A percentile compares a stretch with the other conserved stretches of the same genome.
phyloP scores from a whole-genome alignment of 192 early-diverging fungal genomes.

The Linnemannia hyalina region DNA sequence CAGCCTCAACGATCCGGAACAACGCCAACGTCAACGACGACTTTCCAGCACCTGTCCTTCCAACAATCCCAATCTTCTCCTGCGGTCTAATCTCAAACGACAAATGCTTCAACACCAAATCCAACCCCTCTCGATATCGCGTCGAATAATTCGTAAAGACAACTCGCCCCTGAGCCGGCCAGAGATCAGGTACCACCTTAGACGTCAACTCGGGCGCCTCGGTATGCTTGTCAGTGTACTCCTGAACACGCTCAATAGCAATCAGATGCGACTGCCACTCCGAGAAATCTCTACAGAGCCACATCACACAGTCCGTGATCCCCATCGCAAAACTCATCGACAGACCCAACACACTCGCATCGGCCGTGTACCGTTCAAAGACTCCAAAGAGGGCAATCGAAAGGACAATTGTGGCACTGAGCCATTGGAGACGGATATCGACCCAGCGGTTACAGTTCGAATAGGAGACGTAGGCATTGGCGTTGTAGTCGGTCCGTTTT shows the following conservation, averaged over 20 bases:
- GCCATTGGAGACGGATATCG: conserved; percentile 76
- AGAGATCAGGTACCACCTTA: conserved; percentile 52
- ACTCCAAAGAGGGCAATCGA: conserved; percentile 72
- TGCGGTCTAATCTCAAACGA: conserved; percentile 73
- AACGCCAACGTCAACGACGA: conserved; percentile 65
- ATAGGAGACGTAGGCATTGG: conserved; percentile 24
- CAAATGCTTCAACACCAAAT: conserved; percentile 79
- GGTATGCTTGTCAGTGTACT: conserved; percentile 84
- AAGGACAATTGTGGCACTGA: conserved; percentile 76
- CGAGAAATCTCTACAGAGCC: conserved; percentile 79
- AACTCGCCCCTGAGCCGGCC: conserved; percentile 83
- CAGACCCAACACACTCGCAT: conserved; percentile 85
- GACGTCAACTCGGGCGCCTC: conserved; percentile 73
- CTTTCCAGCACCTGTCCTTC: conserved; percentile 76
- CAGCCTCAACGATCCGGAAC: conserved; percentile 65
- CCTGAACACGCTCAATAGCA: conserved; percentile 85
- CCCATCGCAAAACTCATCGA: conserved; percentile 81
- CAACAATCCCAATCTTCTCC: conserved; percentile 91
- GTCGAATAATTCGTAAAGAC: conserved; percentile 76
- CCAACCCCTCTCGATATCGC: conserved; percentile 82
- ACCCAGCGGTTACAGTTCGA: conserved; percentile 82
- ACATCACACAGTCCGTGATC: conserved; percentile 80
- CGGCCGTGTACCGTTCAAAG: conserved; percentile 56
- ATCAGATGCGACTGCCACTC: conserved; percentile 87
- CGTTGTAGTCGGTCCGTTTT: conserved; percentile 71